Conservation (phyloP, 2,329 filamentous ascomycete species). For the Aspergillus persii region DNA sequence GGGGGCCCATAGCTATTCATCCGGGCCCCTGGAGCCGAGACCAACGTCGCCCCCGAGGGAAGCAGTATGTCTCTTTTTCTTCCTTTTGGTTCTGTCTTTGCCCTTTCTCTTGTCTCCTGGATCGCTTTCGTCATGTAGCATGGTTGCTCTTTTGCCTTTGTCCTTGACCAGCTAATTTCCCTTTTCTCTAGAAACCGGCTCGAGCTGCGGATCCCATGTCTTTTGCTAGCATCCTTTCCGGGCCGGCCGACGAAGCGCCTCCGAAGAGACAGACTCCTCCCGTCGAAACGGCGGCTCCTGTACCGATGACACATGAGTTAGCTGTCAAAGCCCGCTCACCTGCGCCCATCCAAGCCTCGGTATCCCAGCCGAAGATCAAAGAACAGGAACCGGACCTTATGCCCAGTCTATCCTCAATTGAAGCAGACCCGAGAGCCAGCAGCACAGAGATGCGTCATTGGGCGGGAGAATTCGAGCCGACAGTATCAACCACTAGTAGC, state of each 20-base stretch:
- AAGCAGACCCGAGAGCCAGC: constrained; percentile 28
- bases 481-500: constrained; percentile 16
- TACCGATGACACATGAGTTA: constrained; percentile 18
- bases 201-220: constrained; percentile 87
- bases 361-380: constrained; percentile 19
- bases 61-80: constrained; percentile 35
- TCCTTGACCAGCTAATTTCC: neutral
- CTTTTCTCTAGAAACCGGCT: constrained; percentile 59
- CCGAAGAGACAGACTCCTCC: constrained; percentile 52
- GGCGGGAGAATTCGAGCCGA: constrained; percentile 20
- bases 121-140: neutral
- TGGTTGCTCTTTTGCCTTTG: neutral
- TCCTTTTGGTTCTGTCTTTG: constrained; percentile 11
- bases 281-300: constrained; percentile 30
- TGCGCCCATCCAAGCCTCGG: constrained; percentile 15
- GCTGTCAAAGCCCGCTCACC: constrained; percentile 18
- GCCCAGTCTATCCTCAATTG: constrained; percentile 19
- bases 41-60: constrained; percentile 40
- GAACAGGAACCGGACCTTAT: constrained; percentile 27
- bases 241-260: constrained; percentile 60
- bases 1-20: constrained; percentile 32
- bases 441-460: constrained; percentile 27
- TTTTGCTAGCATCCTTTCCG: constrained; percentile 90
- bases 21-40: constrained; percentile 31
- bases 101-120: neutral